Conservation (phyloP, 2,329 filamentous ascomycete species). For the Achaetomium macrosporum region DNA sequence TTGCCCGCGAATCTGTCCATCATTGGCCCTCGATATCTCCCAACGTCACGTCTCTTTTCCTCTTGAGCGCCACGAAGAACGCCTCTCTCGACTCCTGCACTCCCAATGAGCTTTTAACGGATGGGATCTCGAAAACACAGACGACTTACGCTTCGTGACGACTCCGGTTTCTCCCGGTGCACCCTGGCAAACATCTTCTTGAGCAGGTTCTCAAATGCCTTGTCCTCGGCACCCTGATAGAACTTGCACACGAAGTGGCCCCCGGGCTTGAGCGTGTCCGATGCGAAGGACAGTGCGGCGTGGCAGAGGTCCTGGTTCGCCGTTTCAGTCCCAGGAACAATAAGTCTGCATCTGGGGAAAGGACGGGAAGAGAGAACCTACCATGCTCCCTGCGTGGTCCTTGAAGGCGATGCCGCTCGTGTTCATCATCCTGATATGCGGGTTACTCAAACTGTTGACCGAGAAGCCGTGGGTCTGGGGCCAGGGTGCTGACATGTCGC, state of each 20-base stretch:
- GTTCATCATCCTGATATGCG: conserved; percentile 98
- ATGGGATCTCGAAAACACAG: neutral
- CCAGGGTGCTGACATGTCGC: conserved; percentile 99
- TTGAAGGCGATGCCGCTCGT: conserved; percentile 81
- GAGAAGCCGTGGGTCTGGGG: conserved; percentile 70
- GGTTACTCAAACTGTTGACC: conserved; percentile 89
- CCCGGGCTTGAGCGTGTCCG: conserved; percentile 72
- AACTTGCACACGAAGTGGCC: conserved; percentile 98
- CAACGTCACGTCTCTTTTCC: conserved; percentile 46
- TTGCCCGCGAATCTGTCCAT: neutral
- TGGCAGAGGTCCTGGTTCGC: conserved; percentile 74
- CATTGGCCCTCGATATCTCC: conserved; percentile 18
- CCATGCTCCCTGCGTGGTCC: conserved; percentile 94
- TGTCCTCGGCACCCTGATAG: conserved; percentile 87
- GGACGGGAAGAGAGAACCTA: conserved; percentile 33
- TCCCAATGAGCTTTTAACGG: neutral
- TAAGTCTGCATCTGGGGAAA: neutral
- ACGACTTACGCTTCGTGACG: conserved; percentile 70
- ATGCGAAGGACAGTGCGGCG: conserved; percentile 78
- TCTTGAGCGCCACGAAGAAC: conserved; percentile 74
- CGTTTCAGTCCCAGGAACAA: too few species aligned
- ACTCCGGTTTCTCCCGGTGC: conserved; percentile 81
- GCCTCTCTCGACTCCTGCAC: conserved; percentile 69
- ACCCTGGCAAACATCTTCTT: conserved; percentile 75
- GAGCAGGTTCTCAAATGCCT: conserved; percentile 66